phyloP scores from a whole-genome alignment of 106 monocot genomes.

The Acorus calamus region DNA sequence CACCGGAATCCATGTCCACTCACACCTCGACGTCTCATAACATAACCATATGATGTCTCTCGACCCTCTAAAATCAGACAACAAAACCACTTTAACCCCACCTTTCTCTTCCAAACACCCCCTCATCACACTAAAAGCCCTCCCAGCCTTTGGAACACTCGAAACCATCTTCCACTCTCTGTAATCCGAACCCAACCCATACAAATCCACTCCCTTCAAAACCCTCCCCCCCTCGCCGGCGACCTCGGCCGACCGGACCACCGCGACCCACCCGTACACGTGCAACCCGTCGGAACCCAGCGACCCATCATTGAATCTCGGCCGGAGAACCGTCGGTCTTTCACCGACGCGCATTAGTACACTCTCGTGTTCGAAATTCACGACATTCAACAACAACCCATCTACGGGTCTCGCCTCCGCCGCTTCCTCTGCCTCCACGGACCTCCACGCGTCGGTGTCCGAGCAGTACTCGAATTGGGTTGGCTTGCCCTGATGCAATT shows the following conservation, averaged over 20 bases:
- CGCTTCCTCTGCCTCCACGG: slow-evolving; percentile 4
- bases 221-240: slow-evolving; percentile 11
- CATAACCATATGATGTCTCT: slow-evolving; percentile 48
- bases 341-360: slow-evolving; percentile 26
- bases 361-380: slow-evolving; percentile 19
- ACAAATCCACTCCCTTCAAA: slow-evolving; percentile 31
- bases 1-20: slow-evolving; percentile 52
- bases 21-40: slow-evolving; percentile 8
- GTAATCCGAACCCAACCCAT: slow-evolving; percentile 27
- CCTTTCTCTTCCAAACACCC: slow-evolving; percentile 48
- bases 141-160: slow-evolving; percentile 17
- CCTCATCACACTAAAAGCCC: slow-evolving; percentile 48
- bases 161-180: slow-evolving; percentile 39
- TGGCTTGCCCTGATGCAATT: slow-evolving; percentile 24
- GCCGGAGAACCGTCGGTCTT: slow-evolving; percentile 26
- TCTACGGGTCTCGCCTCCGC: neutral
- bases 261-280: slow-evolving; percentile 44
- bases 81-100: slow-evolving; percentile 38
- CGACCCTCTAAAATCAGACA: slow-evolving; percentile 38
- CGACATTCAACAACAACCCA: slow-evolving; percentile 10
- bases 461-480: slow-evolving; percentile 48
- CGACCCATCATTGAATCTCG: slow-evolving; percentile 21
- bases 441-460: slow-evolving; percentile 32
- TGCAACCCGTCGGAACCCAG: slow-evolving; percentile 19
- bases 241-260: slow-evolving; percentile 23